Conservation (phyloP, 805 yeast genomes). For the Kregervanrija pseudodelftensis region DNA sequence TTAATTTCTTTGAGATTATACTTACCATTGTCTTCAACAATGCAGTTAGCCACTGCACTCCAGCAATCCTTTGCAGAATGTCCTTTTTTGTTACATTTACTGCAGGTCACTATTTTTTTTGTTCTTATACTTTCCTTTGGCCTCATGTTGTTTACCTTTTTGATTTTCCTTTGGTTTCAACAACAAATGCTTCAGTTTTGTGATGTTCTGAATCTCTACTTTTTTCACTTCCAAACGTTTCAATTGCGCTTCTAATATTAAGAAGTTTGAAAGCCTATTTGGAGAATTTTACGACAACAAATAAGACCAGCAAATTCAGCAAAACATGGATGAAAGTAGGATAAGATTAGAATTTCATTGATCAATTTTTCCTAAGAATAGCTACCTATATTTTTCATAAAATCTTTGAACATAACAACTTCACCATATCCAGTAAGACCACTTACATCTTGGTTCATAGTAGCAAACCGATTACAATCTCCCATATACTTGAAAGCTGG, state of each 20-base stretch:
- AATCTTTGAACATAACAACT: not conserved
- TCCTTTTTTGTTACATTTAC: too few species aligned
- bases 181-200: not conserved
- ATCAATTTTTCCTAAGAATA: not conserved
- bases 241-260: too few species aligned
- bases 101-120: too few species aligned
- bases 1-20: too few species aligned
- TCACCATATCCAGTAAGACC: not conserved
- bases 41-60: too few species aligned
- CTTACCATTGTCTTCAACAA: too few species aligned
- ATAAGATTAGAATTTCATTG: conserved; percentile 1
- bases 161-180: not conserved
- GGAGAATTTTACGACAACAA: not conserved
- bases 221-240: not conserved
- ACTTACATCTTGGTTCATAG: too few species aligned
- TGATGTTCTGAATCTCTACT: conserved; percentile 1
- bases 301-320: not conserved
- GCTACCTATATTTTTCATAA: not conserved
- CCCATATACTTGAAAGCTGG: too few species aligned
- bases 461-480: too few species aligned
- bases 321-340: not conserved
- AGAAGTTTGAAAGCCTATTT: not conserved
- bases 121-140: too few species aligned
- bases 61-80: too few species aligned
- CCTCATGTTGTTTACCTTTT: not conserved